phyloP scores from a whole-genome alignment of 805 yeast species.

The Blastobotrys americana region DNA sequence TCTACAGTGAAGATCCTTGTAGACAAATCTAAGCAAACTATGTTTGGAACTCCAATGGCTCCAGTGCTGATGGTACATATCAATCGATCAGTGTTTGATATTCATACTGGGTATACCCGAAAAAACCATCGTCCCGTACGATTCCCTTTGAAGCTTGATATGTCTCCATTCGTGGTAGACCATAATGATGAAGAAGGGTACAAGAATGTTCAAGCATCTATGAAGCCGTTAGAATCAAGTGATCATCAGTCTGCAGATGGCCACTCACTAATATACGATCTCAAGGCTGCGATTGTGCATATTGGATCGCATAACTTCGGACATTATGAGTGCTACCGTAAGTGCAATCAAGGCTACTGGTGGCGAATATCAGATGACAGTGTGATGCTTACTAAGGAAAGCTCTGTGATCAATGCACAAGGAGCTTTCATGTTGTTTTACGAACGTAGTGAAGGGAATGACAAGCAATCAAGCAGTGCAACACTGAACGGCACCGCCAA shows the following conservation, averaged over 20 bases:
- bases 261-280: constrained; percentile 42
- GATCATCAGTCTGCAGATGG: constrained; percentile 34
- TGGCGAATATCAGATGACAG: constrained; percentile 93
- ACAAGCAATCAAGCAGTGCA: neutral
- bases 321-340: constrained; percentile 88
- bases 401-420: constrained; percentile 70
- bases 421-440: constrained; percentile 93
- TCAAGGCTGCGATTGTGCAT: constrained; percentile 84
- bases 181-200: constrained; percentile 52
- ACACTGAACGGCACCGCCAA: no score
- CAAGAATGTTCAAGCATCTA: constrained; percentile 23
- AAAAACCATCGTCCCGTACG: constrained; percentile 79
- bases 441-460: constrained; percentile 36
- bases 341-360: constrained; percentile 70
- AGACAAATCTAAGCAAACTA: constrained; percentile 76
- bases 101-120: constrained; percentile 70
- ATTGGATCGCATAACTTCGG: constrained; percentile 96
- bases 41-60: constrained; percentile 71
- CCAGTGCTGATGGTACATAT: constrained; percentile 66
- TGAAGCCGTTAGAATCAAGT: constrained; percentile 7
- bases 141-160: constrained; percentile 63
- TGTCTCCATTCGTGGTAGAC: constrained; percentile 62
- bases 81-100: constrained; percentile 89
- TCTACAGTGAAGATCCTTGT: constrained; percentile 67
- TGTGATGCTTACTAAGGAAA: constrained; percentile 70